These are phyloP conservation scores for Reutealis trisperma DNA, from an alignment of 345 rosid genomes.

Conservation along the genomic window DNA sequence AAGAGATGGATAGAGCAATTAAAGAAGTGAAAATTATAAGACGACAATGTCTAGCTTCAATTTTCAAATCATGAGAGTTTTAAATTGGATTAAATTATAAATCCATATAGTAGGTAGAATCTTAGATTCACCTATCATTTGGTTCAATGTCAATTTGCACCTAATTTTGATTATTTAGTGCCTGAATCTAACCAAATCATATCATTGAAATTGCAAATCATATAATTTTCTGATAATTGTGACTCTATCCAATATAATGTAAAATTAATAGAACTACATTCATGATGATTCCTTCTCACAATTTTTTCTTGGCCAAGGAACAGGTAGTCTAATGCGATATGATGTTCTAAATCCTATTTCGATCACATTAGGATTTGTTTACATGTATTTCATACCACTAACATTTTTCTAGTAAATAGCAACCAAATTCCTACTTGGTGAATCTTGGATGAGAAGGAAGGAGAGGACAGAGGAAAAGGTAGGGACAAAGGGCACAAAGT, in stretches of 20 bases:
- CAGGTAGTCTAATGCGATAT: not conserved
- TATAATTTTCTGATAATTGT: not conserved
- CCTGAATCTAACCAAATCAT: not conserved
- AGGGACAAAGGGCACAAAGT: not conserved
- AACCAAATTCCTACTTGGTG: not conserved
- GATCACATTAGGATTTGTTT: not conserved
- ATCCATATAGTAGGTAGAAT: not conserved
- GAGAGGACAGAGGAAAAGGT: too few relatives aligned
- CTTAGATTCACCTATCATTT: not conserved
- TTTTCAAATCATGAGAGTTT: not conserved
- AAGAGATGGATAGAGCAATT: not conserved
- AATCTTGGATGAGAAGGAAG: not conserved
- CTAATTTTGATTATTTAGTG: not conserved
- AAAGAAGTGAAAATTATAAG: not conserved
- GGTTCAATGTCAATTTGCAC: not conserved
- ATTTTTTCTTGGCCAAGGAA: not conserved
- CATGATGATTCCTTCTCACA: not conserved
- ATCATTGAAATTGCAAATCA: not conserved
- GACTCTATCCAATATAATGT: not conserved
- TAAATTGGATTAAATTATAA: not conserved
- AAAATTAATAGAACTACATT: not conserved
- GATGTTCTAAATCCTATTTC: not conserved
- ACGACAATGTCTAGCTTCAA: not conserved
- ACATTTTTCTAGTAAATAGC: not conserved
- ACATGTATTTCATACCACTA: not conserved